Evolutionary conservation across 1,284 basidiomycete genomes (phyloP), one percentile per base, ranked within the genome.

Genomic region (Trametes versicolor): DNA sequence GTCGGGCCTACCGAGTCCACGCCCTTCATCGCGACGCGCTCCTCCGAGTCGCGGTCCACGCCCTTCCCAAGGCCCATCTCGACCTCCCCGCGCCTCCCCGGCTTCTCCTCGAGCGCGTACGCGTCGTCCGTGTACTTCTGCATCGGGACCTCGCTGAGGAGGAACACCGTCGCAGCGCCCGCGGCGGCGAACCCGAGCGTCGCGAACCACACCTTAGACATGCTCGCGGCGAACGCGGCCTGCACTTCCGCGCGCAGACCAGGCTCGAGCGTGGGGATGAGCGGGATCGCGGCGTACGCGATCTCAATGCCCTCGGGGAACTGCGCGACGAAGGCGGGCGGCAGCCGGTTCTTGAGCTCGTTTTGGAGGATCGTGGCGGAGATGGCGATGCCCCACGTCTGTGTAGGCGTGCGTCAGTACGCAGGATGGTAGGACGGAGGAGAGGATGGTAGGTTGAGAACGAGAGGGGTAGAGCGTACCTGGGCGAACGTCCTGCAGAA

Each of bases 401-500:
- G 56, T 12, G 34, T 21, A 23, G 10, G 45, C 9, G 36, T 2
- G 27, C 49, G 34, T 32, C n/a, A 51, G 59, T n/a, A 21, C 5
- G 25, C 10, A 10, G 29, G 8, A 8, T 1, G 29, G 23, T 25
- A 23, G 2, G 13, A 19, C n/a, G 12, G 53, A 10, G 19, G 25
- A 15, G 17, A 43, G 6, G 43, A 19, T 12, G 32, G n/a, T 27
- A 17, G 29, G 41, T 17, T 7, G n/a, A 12, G 37, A 6, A 17
- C 5, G 59, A 17, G 27, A 10, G 34, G 19, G n/a, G n/a, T n/a
- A n/a, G n/a, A 43, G 29, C 71, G n/a, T 41, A 77, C 77, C 63
- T 75, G 72, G 0, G 75, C 72, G 66, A 81, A 79, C 10, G 72
- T 66, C 13, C 80, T 75, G 8, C 70, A 57, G 68, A 81, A 82